Conservation (phyloP, 2,329 filamentous ascomycete species). For the Aspergillus pseudonomiae region DNA sequence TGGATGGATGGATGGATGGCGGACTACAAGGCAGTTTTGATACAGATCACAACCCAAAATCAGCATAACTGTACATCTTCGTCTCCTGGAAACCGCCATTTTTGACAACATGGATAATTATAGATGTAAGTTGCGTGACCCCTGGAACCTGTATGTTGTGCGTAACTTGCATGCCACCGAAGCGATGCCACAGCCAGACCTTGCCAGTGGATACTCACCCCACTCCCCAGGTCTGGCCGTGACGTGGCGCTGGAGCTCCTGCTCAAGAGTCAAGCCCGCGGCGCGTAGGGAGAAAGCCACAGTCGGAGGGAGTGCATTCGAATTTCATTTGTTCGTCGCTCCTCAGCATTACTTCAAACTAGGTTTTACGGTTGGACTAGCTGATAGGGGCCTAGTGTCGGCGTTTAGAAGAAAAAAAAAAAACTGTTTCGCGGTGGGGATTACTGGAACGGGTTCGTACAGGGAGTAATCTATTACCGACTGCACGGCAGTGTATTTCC, state of each 20-base stretch:
- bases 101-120: neutral
- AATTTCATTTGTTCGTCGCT: no score
- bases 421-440: neutral
- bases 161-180: neutral
- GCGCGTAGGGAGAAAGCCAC: neutral
- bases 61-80: neutral
- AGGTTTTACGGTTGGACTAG: neutral
- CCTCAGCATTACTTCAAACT: neutral
- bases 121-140: neutral
- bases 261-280: no score
- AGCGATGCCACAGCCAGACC: neutral
- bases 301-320: neutral
- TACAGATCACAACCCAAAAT: neutral
- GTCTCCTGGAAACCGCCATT: neutral
- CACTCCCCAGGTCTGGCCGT: neutral
- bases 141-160: neutral
- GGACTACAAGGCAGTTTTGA: neutral
- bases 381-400: neutral
- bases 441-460: neutral
- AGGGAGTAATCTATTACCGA: neutral
- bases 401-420: neutral
- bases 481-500: neutral
- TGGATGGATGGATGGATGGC: neutral
- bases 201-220: neutral
- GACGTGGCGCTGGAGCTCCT: neutral